Evolutionary conservation across 257 asterid species (phyloP).

Genomic region (Perilla frutescens): DNA sequence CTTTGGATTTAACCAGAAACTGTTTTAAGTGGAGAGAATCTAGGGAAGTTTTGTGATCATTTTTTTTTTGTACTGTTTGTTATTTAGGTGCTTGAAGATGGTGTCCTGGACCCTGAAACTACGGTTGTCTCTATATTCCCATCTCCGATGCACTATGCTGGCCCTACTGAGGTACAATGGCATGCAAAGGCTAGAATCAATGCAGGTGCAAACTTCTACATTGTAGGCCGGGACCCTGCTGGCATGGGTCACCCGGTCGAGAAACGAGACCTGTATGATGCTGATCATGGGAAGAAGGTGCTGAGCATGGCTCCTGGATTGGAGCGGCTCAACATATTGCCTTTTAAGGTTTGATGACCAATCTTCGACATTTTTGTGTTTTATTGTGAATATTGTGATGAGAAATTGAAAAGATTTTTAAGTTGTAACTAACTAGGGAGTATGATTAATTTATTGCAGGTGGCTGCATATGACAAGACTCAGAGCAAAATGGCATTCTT

Average conservation of each 20-base stretch:
- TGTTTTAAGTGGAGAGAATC: neutral
- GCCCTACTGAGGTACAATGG: slow-evolving; percentile 98
- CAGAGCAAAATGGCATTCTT: slow-evolving; percentile 91
- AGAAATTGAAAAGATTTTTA: neutral
- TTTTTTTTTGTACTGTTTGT: neutral
- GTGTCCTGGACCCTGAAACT: slow-evolving; percentile 90
- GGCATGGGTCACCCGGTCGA: slow-evolving; percentile 94
- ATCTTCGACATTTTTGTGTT: neutral
- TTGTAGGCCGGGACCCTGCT: slow-evolving; percentile 95
- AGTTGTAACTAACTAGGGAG: slow-evolving; percentile 3
- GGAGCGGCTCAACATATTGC: slow-evolving; percentile 85
- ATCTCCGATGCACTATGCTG: slow-evolving; percentile 97
- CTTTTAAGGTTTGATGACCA: slow-evolving; percentile 66
- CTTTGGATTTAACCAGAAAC: neutral
- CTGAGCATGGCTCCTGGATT: slow-evolving; percentile 96
- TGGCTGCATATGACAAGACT: slow-evolving; percentile 94
- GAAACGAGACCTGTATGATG: slow-evolving; percentile 88
- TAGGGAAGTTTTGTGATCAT: slow-evolving; percentile 9
- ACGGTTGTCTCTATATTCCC: slow-evolving; percentile 95
- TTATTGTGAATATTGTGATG: neutral
- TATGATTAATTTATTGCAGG: slow-evolving; percentile 47
- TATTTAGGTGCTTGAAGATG: slow-evolving; percentile 80
- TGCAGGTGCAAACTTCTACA: slow-evolving; percentile 94
- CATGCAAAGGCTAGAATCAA: slow-evolving; percentile 98
- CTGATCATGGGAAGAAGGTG: slow-evolving; percentile 99